Evolutionary conservation across 768 basidiomycete species (phyloP), one percentile per base, ranked within the genome.

Genomic region (Serpula lacrymans): DNA sequence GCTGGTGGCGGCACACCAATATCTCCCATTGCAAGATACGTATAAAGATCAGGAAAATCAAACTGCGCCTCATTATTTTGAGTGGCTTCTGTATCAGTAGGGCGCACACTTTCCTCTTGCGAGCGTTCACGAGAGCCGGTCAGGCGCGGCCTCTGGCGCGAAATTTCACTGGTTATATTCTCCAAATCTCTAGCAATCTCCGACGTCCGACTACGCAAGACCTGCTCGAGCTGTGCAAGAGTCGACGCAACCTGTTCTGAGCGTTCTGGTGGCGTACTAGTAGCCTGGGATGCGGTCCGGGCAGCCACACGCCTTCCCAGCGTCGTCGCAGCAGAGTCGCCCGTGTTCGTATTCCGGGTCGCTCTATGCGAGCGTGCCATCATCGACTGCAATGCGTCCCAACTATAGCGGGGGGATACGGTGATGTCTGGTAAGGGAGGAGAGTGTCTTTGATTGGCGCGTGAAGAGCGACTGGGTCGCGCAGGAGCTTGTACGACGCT

Each of bases 301-400:
- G 64, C 64, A 3, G 62, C 57, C 30, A 63, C 61, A 27, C 60
- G 61, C 20, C 63, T 55, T 25, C 61, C 61, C 13, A 65, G 63
- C 58, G 62, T 56, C 4, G 61, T 63, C 8, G n/a, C n/a, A n/a
- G 47, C 59, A 12, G 63, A 45, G 7, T 63, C 61, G n/a, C 65
- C 61, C 5, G 42, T 46, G 30, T 37, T 42, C 24, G 37, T 17
- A 17, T 39, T 52, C 27, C n/a, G 11, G 20, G 20, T n/a, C 17
- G 8, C 36, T n/a, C n/a, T n/a, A n/a, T n/a, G n/a, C n/a, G n/a
- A n/a, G n/a, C n/a, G n/a, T n/a, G n/a, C n/a, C n/a, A n/a, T 14
- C 20, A 22, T 12, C 20, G 16, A 37, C 11, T n/a, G n/a, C n/a
- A n/a, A 54, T 7, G 46, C 39, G 35, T 62, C 54, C 23, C 35